Conservation (phyloP, 352 stramenopile species). For the Globisporangium perplexum region DNA sequence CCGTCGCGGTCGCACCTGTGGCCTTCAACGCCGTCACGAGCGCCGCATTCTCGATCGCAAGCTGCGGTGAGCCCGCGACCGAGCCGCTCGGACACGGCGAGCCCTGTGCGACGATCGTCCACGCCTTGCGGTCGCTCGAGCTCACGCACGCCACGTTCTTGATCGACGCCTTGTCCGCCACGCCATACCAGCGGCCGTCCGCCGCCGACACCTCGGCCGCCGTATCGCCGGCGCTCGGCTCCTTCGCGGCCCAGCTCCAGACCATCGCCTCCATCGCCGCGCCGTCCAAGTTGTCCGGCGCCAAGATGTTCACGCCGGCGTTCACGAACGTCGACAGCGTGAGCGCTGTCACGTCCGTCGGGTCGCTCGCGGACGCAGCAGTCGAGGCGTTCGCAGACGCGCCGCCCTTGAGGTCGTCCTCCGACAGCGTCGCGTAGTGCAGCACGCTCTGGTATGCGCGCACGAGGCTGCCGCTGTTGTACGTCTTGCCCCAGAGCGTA, state of each 20-base stretch:
- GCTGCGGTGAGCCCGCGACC: conserved; percentile 19
- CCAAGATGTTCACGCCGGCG: conserved; percentile 54
- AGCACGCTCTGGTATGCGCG: conserved; percentile 40
- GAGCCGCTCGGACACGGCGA: conserved; percentile 37
- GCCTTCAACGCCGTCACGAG: conserved; percentile 26
- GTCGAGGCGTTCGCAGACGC: conserved; percentile 11
- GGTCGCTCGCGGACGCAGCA: conserved; percentile 13
- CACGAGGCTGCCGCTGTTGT: conserved; percentile 39
- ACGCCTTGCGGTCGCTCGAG: conserved; percentile 33
- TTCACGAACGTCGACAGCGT: conserved; percentile 42
- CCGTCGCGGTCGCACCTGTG: conserved; percentile 22
- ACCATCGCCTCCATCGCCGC: conserved; percentile 41
- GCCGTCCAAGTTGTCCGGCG: conserved; percentile 52
- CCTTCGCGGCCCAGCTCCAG: conserved; percentile 55
- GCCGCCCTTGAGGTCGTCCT: conserved; percentile 21
- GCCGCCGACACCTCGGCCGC: conserved; percentile 37
- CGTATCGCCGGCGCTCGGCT: conserved; percentile 31
- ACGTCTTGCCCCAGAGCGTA: conserved; percentile 38
- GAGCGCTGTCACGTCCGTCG: conserved; percentile 22
- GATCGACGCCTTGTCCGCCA: conserved; percentile 31
- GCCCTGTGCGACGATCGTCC: conserved; percentile 42
- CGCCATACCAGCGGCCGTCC: conserved; percentile 54
- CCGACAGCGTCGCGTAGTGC: conserved; percentile 46
- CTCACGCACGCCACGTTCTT: conserved; percentile 49
- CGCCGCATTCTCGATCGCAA: conserved; percentile 49